Base-by-base conservation (phyloP, 495 filamentous ascomycete species). In the Neurospora tetraspora region DNA sequence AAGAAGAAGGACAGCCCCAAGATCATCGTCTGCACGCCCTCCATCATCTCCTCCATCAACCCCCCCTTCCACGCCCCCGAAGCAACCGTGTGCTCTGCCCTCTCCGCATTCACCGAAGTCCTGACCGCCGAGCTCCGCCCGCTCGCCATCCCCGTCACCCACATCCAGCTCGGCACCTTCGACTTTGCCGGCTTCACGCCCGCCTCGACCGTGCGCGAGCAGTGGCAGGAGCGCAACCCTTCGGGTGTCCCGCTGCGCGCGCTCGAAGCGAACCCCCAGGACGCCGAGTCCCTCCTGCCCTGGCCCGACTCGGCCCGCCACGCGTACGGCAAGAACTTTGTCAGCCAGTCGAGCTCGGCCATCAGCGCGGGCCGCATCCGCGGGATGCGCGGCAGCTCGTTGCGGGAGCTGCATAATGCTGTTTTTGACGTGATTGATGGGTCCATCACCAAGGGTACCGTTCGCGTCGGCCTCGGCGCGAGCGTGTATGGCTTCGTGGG, bases 61-160 rank as follows among this genome's bases (percentile, higher is more conserved):
- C 92, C 92, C 2, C 91, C 96, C 12, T 96, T 92, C 80, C 93
- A 96, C 77, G 89, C 90, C 39, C 90, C 93, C 2, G 95, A 98
- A 81, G 91, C 91, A 4, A 88, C 90, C 18, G 86, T 94, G 1
- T 90, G 90, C 71, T 89, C 91, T 14, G 95, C 93, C 0, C 85
- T 97, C 2, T 88, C 90, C 7, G 91, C 90, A n/a, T 96, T 96
- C 76, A 90, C 91, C 23, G 84, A 89, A 14, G 91, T 91, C 0
- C 84, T 99, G 5, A 86, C 91, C 18, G 87, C 89, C 72, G 96
- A 98, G 82, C 84, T 97, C n/a, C 80, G 81, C 0, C 87, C 89
- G 1, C 82, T 90, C n/a, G 88, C 85, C 68, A 89, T 97, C 69
- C 86, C 90, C 45, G 91, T 98, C 3, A 91, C 91, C 4, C 92